Evolutionary conservation across 2,329 filamentous ascomycete genomes (phyloP).

Genomic region (Orbilia javanica): DNA sequence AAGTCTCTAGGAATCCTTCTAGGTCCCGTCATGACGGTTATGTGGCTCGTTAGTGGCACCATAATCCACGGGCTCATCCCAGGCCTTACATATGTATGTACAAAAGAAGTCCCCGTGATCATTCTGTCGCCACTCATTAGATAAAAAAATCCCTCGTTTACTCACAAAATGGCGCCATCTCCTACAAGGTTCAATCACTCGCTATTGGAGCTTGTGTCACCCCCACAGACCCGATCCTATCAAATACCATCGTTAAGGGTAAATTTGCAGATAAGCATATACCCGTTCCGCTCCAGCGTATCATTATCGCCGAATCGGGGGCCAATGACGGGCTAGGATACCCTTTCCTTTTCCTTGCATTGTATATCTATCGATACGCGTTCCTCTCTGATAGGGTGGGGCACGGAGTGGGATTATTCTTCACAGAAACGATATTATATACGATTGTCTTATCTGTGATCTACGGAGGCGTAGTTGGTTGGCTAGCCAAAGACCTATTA

Average conservation of each 20-base stretch:
- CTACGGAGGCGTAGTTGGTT: slow-evolving; percentile 83
- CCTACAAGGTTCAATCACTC: slow-evolving; percentile 74
- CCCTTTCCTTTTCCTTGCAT: slow-evolving; percentile 84
- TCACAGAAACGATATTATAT: slow-evolving; percentile 87
- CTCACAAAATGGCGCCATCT: not conserved
- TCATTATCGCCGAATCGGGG: slow-evolving; percentile 84
- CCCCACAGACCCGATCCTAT: slow-evolving; percentile 88
- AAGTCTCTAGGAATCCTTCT: slow-evolving; percentile 79
- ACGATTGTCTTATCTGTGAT: slow-evolving; percentile 81
- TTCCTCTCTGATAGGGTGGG: slow-evolving; percentile 71
- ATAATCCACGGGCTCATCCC: slow-evolving; percentile 83
- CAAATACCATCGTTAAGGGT: slow-evolving; percentile 91
- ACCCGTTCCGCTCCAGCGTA: slow-evolving; percentile 82
- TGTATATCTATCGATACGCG: slow-evolving; percentile 84
- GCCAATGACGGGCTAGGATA: slow-evolving; percentile 92
- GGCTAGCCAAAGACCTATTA: slow-evolving; percentile 82
- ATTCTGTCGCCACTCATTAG: not conserved
- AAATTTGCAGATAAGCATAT: slow-evolving; percentile 94
- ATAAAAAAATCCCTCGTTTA: not conserved
- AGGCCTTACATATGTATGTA: slow-evolving; percentile 72
- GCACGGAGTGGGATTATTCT: slow-evolving; percentile 82
- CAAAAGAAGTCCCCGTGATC: not conserved
- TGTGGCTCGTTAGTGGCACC: slow-evolving; percentile 87
- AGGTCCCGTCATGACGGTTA: slow-evolving; percentile 84
- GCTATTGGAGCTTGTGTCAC: slow-evolving; percentile 88